Evolutionary conservation across 768 basidiomycete genomes (phyloP).

Genomic region (Lentinula boryana): DNA sequence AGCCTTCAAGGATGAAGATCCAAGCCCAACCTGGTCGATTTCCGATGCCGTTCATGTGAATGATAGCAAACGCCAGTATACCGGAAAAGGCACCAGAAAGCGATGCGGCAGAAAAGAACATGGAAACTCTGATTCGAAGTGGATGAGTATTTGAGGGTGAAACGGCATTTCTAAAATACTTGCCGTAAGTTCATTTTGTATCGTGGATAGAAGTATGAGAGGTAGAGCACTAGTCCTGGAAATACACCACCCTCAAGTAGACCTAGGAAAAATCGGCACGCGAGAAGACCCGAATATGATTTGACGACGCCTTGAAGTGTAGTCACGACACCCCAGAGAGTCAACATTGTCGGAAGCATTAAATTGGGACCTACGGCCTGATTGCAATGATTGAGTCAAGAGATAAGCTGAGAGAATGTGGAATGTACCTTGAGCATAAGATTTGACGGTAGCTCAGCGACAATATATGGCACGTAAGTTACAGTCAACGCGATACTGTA

Average conservation of each 20-base stretch:
- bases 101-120: constrained; percentile 48
- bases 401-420: background rate
- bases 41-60: constrained; percentile 53
- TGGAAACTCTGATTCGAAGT: constrained; percentile 25
- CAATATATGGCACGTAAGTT: constrained; percentile 49
- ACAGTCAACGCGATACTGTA: constrained; percentile 47
- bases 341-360: constrained; percentile 55
- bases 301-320: constrained; percentile 55
- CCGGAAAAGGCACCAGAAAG: constrained; percentile 67
- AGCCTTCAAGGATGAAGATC: constrained; percentile 28
- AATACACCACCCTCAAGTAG: constrained; percentile 52
- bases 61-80: constrained; percentile 60
- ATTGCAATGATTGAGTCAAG: constrained; percentile 9
- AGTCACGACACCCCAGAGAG: constrained; percentile 63
- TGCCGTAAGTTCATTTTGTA: constrained; percentile 42
- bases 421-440: constrained; percentile 44
- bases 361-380: constrained; percentile 51
- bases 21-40: constrained; percentile 24
- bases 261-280: constrained; percentile 46
- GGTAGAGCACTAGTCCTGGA: constrained; percentile 33
- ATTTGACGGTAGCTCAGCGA: constrained; percentile 57
- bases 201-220: constrained; percentile 36
- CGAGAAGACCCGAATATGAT: constrained; percentile 37
- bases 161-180: constrained; percentile 6
- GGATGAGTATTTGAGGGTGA: constrained; percentile 25